Conservation (phyloP, 306 rosid species). For the Prunus mume region DNA sequence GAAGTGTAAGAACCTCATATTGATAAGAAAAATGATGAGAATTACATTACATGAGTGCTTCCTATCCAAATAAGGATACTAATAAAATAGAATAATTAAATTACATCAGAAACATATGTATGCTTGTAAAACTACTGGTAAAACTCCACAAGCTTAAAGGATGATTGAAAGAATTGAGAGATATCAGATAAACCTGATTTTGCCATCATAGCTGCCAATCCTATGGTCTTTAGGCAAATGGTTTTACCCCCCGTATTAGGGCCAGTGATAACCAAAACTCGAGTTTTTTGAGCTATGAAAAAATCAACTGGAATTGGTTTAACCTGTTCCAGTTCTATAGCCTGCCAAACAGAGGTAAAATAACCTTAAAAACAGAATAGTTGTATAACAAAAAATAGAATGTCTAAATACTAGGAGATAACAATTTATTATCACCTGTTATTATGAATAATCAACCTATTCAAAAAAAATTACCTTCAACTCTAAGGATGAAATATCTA, state of each 20-base stretch:
- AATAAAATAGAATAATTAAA: neutral
- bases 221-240: constrained; percentile 83
- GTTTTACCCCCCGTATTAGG: constrained; percentile 98
- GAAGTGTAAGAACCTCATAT: neutral
- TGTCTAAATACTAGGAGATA: constrained; percentile 19
- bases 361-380: constrained; percentile 16
- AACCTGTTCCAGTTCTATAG: constrained; percentile 43
- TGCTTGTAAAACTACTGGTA: neutral
- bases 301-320: constrained; percentile 83
- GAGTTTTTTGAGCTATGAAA: constrained; percentile 57
- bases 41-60: neutral
- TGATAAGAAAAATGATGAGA: neutral
- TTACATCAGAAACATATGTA: neutral
- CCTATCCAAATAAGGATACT: neutral
- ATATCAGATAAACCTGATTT: constrained; percentile 68
- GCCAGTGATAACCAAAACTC: constrained; percentile 85
- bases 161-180: neutral
- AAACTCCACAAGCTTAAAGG: constrained; percentile 4
- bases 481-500: constrained; percentile 19
- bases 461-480: constrained; percentile 13
- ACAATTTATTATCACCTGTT: constrained; percentile 3
- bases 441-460: constrained; percentile 5
- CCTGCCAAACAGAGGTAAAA: constrained; percentile 41
- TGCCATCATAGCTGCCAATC: constrained; percentile 97
- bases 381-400: neutral